Evolutionary conservation across 805 yeast genomes (phyloP).

Genomic region (Ogataea nitratoaversa): DNA sequence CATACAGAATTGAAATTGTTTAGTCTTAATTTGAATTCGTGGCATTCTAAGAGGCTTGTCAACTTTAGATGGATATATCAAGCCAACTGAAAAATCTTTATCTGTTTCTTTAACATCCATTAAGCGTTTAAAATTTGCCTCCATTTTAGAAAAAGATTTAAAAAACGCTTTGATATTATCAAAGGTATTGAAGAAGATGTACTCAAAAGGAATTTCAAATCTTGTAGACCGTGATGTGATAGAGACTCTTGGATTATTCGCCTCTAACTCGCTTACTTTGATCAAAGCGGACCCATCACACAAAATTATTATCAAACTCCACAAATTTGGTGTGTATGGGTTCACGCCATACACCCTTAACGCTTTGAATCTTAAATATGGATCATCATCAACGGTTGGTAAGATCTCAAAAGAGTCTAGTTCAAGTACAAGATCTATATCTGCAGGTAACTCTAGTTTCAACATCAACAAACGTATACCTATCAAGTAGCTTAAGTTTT

Average conservation of each 20-base stretch:
- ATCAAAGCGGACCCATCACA: slow-evolving; percentile 16
- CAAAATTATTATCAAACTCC: slow-evolving; percentile 26
- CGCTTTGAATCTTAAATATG: slow-evolving; percentile 18
- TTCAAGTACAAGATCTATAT: slow-evolving; percentile 26
- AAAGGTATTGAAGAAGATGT: slow-evolving; percentile 69
- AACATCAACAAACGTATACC: slow-evolving; percentile 22
- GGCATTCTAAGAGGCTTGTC: slow-evolving; percentile 49
- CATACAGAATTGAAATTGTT: slow-evolving; percentile 55
- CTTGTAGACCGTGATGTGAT: slow-evolving; percentile 23
- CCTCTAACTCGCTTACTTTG: slow-evolving; percentile 1
- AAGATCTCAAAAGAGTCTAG: slow-evolving; percentile 24
- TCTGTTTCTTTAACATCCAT: slow-evolving; percentile 19
- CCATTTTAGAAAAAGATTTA: slow-evolving; percentile 63
- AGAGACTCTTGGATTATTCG: slow-evolving; percentile 9
- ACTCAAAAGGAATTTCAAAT: slow-evolving; percentile 62
- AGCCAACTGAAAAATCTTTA: slow-evolving; percentile 29
- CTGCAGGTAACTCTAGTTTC: slow-evolving; percentile 24
- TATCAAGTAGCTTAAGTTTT: slow-evolving; percentile 13
- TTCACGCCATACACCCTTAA: slow-evolving; percentile 27
- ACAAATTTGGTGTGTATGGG: slow-evolving; percentile 21
- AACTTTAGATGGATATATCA: slow-evolving; percentile 29
- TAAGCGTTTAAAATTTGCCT: slow-evolving; percentile 21
- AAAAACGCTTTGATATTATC: slow-evolving; percentile 74
- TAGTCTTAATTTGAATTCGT: slow-evolving; percentile 49
- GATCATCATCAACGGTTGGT: slow-evolving; percentile 14